Evolutionary conservation across 352 stramenopile genomes (phyloP).

Genomic region (Phytophthora uliginosa): DNA sequence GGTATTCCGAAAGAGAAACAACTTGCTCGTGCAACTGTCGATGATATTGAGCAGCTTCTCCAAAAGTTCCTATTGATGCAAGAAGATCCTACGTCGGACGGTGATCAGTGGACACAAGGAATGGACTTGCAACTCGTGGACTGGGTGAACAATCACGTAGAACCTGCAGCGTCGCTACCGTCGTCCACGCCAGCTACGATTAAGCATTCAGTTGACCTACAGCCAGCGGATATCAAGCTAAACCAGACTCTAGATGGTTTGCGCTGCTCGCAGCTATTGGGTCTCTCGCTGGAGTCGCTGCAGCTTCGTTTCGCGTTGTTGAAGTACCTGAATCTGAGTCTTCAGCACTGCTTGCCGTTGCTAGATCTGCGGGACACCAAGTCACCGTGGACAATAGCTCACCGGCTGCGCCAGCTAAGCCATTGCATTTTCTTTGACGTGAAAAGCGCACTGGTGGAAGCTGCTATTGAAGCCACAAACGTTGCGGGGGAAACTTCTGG

Average conservation of each 20-base stretch:
- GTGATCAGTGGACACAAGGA: constrained; percentile 53
- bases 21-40: constrained; percentile 50
- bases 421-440: constrained; percentile 92
- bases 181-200: constrained; percentile 28
- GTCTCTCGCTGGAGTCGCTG: constrained; percentile 62
- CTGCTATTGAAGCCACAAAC: constrained; percentile 82
- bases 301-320: constrained; percentile 85
- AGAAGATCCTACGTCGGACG: constrained; percentile 6
- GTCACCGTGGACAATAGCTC: constrained; percentile 79
- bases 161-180: constrained; percentile 44
- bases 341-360: constrained; percentile 75
- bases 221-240: constrained; percentile 77
- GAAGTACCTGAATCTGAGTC: constrained; percentile 84
- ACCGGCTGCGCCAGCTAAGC: constrained; percentile 74
- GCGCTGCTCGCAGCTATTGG: constrained; percentile 75
- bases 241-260: constrained; percentile 77
- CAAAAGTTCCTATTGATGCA: constrained; percentile 34
- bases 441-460: constrained; percentile 85
- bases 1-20: constrained; percentile 77
- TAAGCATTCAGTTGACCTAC: constrained; percentile 66
- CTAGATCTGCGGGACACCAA: constrained; percentile 82
- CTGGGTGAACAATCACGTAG: constrained; percentile 88
- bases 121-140: constrained; percentile 91
- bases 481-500: constrained; percentile 57
- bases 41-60: constrained; percentile 52